Conservation (phyloP, 306 rosid species). For the Chamaecrista fasciculata region DNA sequence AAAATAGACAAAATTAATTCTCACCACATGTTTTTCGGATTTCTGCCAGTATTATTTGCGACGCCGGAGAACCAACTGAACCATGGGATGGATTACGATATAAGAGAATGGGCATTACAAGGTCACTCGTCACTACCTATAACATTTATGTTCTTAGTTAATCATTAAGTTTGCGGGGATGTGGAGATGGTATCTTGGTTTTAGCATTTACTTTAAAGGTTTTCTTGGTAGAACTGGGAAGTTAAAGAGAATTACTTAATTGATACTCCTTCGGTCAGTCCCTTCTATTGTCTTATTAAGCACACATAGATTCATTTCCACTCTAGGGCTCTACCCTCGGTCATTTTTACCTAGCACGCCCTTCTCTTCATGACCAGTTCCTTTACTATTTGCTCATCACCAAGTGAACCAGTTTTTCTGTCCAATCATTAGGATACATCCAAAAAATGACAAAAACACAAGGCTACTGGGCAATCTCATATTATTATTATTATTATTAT, state of each 20-base stretch:
- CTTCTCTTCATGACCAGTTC: neutral
- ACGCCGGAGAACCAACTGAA: conserved; percentile 63
- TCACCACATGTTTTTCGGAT: conserved; percentile 10
- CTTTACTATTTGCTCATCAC: conserved; percentile 6
- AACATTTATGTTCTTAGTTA: neutral
- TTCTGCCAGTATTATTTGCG: conserved; percentile 51
- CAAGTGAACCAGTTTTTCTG: neutral
- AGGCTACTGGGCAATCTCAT: neutral
- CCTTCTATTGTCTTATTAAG: neutral
- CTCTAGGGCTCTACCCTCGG: neutral
- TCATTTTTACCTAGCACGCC: neutral
- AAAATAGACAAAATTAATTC: neutral
- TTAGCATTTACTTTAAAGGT: neutral
- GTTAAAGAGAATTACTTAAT: neutral
- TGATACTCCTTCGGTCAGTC: neutral
- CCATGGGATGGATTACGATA: conserved; percentile 42
- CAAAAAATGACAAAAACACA: neutral
- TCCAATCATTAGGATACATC: conserved; percentile 9
- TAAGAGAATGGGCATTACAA: conserved; percentile 78
- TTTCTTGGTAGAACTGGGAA: neutral
- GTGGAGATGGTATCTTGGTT: neutral
- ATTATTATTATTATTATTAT: neutral
- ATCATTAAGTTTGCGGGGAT: neutral
- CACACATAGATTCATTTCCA: neutral
- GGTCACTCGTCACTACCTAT: conserved; percentile 36